Base-by-base conservation (phyloP, 352 stramenopile genomes). In the Plasmopara viticola region DNA sequence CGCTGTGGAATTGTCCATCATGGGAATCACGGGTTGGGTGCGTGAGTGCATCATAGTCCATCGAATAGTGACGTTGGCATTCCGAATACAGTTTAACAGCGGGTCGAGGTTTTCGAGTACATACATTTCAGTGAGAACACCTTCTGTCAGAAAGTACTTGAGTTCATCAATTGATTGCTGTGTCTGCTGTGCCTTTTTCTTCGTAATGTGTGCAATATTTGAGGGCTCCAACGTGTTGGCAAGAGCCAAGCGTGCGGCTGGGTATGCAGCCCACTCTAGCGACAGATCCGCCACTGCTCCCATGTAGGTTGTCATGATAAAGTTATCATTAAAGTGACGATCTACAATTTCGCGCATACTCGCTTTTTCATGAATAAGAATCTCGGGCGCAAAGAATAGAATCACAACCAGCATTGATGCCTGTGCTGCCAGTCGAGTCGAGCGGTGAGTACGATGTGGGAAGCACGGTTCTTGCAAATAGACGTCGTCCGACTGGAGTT, bases 261-360 rank as follows among this genome's bases (percentile, higher is more conserved):
- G 77, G 58, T 97, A 98, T 25, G 78, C 67, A 2, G 71, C 80
- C 94, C 94, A 98, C 54, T 98, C 94, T 31, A 97, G 48, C 47
- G 77, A 93, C 9, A 98, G 62, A 64, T 98, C 93, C 0, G 94
- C 89, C 15, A 96, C 84, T 12, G 92, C 75, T 20, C 94, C 94
- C 90, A 97, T 97, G 66, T 97, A 97, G n/a, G 83, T 96, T 34
- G 88, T 84, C 44, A 98, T 66, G 48, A 98, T 95, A 56, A 96
- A 98, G 74, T 98, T 98, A 69, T 98, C 94, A 58, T 95, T 94
- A 60, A 98, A 98, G 60, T 96, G 91, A 18, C 89, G 88, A 68
- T 98, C 94, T 5, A 97, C 92, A 51, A 98, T 95, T 66, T 97
- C 90, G 39, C 94, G 85, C 85, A 98, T 95, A 48, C 72, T 96